phyloP scores from a whole-genome alignment of 805 yeast genomes.

The Clavispora asparagi region DNA sequence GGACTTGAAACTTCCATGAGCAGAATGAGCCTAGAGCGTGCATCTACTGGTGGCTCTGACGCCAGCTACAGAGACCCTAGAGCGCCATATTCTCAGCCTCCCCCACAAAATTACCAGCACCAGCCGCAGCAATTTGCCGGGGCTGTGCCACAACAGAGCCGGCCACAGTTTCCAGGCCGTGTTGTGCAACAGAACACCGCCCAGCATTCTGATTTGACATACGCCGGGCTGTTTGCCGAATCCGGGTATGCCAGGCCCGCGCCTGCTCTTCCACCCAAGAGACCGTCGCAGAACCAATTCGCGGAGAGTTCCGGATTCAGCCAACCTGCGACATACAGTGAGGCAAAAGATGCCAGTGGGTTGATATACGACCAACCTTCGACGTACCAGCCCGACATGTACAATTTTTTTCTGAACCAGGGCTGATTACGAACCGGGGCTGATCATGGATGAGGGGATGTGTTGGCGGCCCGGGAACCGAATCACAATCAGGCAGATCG shows the following conservation, averaged over 20 bases:
- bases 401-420: slow-evolving; percentile 27
- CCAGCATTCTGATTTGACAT: no score
- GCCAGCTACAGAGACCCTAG: neutral
- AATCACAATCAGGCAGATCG: neutral
- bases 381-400: slow-evolving; percentile 43
- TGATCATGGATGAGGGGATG: no score
- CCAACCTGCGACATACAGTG: neutral
- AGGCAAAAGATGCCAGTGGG: slow-evolving; percentile 2
- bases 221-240: neutral
- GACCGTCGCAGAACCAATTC: slow-evolving; percentile 14
- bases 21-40: slow-evolving; percentile 3
- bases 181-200: neutral
- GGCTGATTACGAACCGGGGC: neutral
- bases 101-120: neutral
- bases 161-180: neutral
- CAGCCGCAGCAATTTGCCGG: neutral
- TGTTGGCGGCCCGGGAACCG: neutral
- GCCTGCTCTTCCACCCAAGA: slow-evolving; percentile 18
- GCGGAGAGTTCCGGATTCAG: neutral
- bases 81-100: neutral
- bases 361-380: slow-evolving; percentile 35
- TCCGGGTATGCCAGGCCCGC: slow-evolving; percentile 1
- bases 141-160: neutral
- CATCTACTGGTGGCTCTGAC: slow-evolving; percentile 6
- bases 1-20: slow-evolving; percentile 7